phyloP scores from a whole-genome alignment of 1,284 basidiomycete species.

The Chalciporus sp. region DNA sequence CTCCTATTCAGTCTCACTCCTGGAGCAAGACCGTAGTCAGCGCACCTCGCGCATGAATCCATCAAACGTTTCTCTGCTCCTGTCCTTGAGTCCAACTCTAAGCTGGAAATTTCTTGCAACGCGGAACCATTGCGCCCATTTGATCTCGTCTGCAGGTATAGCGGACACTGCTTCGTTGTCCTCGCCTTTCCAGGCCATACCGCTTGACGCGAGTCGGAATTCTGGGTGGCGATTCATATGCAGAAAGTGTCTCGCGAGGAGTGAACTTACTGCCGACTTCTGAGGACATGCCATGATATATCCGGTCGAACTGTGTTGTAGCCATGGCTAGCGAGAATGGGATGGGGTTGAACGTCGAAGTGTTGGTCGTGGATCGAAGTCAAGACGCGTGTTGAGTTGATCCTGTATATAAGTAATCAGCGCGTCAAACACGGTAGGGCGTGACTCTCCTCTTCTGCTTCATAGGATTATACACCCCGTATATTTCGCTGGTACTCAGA shows the following conservation, averaged over 20 bases:
- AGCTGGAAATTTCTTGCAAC: constrained; percentile 94
- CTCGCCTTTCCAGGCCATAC: constrained; percentile 90
- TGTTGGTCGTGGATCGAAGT: constrained; percentile 18
- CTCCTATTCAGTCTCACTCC: constrained; percentile 2
- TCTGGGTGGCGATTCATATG: constrained; percentile 49
- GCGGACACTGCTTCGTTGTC: constrained; percentile 67
- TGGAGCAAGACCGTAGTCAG: neutral
- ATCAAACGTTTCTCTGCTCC: constrained; percentile 85
- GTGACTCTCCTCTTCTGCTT: neutral
- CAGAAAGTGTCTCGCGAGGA: neutral
- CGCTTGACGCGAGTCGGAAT: constrained; percentile 84
- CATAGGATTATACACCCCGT: neutral
- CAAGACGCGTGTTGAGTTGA: constrained; percentile 7
- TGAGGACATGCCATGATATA: constrained; percentile 76
- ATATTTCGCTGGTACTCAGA: neutral
- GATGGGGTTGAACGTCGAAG: constrained; percentile 9
- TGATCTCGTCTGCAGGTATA: constrained; percentile 75
- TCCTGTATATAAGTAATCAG: constrained; percentile 20
- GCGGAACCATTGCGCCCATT: constrained; percentile 88
- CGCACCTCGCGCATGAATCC: constrained; percentile 89
- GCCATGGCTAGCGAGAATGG: constrained; percentile 41
- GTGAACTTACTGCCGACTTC: constrained; percentile 77
- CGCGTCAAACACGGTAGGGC: constrained; percentile 18
- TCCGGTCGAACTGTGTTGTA: constrained; percentile 79
- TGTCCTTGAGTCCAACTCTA: constrained; percentile 77